Evolutionary conservation across 352 stramenopile species (phyloP), one percentile per base, ranked within the genome.

Genomic region (Phytophthora cryptogea): DNA sequence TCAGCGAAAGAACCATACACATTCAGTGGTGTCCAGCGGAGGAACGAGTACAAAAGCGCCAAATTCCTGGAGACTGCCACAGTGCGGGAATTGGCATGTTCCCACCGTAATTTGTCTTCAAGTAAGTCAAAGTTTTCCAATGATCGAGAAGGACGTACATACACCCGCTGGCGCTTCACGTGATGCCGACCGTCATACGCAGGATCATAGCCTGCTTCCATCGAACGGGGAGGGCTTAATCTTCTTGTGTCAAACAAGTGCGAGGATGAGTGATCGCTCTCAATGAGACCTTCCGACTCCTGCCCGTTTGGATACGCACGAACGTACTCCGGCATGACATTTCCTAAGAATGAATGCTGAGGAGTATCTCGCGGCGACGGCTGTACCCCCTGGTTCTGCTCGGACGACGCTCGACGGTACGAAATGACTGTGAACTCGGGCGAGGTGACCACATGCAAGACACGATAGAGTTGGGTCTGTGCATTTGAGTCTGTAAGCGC

Each of bases 391-490:
- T 55, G 43, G 17, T 32, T 26, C 6, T 49, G 26, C 35, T 49
- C 45, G 9, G 55, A 39, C 10, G 71, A 56, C 20, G 77, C 69
- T 20, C 77, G 74, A 6, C 77, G 66, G 44, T 83, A 86, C 8
- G 77, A 86, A 44, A 84, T 84, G 63, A 86, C 69, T 0, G 74
- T 84, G 32, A 86, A 84, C 42, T 83, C 68, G 0, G 77, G 74
- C 11, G 77, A 86, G 8, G 64, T 39, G 31, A 82, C 63, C 23
- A 83, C 57, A 27, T 67, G 59, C 10, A 74, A 46, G 8, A 86
- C 64, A 32, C 70, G 72, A 23, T 79, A 75, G 13, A 77, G 39
- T 16, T 66, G 47, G 14, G 31, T 53, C 14, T 36, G 41, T 8
- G 52, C 56, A 9, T 45, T 14, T 1, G 17, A 41, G 27, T n/a